A percentile compares a stretch with the other conserved stretches of the same genome.
Evolutionary conservation across 352 stramenopile genomes (phyloP).

Genomic region (Aphanomyces invadans): DNA sequence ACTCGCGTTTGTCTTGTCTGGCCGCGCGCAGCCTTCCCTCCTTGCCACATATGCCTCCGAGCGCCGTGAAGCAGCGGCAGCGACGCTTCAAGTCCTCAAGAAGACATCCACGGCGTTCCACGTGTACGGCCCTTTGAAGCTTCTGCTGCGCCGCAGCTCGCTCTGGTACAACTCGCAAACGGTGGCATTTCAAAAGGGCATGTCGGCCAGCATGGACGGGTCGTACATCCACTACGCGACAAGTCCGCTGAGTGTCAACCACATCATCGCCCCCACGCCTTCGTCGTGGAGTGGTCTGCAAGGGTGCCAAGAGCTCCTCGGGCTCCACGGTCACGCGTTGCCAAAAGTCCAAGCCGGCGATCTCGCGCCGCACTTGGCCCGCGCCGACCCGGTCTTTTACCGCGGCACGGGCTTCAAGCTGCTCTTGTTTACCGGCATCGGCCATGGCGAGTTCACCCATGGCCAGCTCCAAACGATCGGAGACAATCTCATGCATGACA

Average conservation of each 20-base stretch:
- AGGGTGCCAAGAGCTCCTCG: too few relatives aligned
- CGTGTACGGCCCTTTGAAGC: background rate
- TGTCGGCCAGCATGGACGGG: background rate
- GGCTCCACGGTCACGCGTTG: too few relatives aligned
- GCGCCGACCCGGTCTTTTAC: too few relatives aligned
- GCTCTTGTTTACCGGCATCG: too few relatives aligned
- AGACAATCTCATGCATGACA: too few relatives aligned
- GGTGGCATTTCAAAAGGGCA: background rate
- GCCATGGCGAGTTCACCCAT: too few relatives aligned
- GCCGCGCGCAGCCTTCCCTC: background rate
- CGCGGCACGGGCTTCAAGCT: too few relatives aligned
- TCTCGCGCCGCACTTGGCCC: too few relatives aligned
- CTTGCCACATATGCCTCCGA: constrained; percentile 2
- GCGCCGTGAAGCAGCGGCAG: background rate
- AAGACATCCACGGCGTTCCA: background rate
- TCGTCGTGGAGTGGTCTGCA: too few relatives aligned
- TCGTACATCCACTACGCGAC: background rate
- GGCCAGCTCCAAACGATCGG: too few relatives aligned
- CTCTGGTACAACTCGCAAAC: background rate
- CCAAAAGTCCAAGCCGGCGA: too few relatives aligned
- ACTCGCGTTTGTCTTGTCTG: constrained; percentile 2
- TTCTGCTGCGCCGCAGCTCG: background rate
- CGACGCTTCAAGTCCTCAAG: background rate
- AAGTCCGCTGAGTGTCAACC: background rate
- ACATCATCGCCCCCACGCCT: too few relatives aligned